Evolutionary conservation across 140 eudicot species (phyloP), one percentile per base, ranked within the genome.

Genomic region (Cichorium intybus): DNA sequence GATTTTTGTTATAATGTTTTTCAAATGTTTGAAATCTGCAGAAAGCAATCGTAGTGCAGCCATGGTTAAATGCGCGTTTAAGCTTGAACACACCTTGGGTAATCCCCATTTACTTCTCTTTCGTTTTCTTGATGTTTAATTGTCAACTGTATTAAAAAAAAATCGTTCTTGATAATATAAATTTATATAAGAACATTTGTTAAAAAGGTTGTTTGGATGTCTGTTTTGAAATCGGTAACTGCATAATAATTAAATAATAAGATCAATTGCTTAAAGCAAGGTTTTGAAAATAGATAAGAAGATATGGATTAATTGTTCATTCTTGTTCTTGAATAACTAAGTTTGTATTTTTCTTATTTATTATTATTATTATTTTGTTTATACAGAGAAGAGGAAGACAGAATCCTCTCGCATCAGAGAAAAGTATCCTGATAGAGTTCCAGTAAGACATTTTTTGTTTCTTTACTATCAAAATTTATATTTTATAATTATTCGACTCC

Each of bases 391-490:
- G 76, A 78, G 96, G 73, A 74, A 41, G 59, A 79, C 81, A 8
- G 96, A 88, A 70, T 79, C 96, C 62, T 20, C 85, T 61, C 90
- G 96, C 51, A 80, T 88, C 72, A 80, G 86, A 58, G 90, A 82
- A 77, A 88, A 88, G 74, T 85, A 82, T 56, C 96, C 94, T 23
- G 94, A 85, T 49, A 80, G 96, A 75, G 73, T 88, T 20, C 96
- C 96, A 4, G 96, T 88, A 78, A 69, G 84, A 57, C 43, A 20
- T 41, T 26, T 41, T 26, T 24, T 3, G 17, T 76, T 12, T 28
- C 53, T 11, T 45, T 21, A 33, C 39, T 10, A 23, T 43, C 24
- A 21, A 54, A 28, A n/a, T 10, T 61, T 17, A 26, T 31, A 0
- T 20, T 66, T 12, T 12, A 7, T 29, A 5, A 28, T 31, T 46